Evolutionary conservation across 1,139 yeast species (phyloP), one percentile per base, ranked within the genome.

Genomic region (Hansenula lynferdii): DNA sequence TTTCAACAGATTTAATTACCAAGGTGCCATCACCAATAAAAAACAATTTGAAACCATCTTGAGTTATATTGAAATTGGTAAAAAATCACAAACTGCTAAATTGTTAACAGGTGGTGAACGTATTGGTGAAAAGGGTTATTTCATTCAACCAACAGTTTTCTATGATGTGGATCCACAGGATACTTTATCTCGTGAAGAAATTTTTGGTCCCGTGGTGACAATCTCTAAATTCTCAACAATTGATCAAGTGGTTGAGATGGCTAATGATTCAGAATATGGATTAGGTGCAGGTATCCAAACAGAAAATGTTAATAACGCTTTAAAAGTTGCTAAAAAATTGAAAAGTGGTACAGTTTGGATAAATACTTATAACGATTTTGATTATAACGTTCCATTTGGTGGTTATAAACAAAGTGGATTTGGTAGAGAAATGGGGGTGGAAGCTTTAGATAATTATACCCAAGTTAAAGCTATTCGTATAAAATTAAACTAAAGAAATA

Each of bases 271-370:
- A 25, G 78, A 76, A 42, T 82, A 75, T 57, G 96, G 96, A 50
- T 75, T 87, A 53, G 95, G 89, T 55, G 87, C 95, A 33, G 87
- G 92, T 55, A 67, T 82, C 40, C 85, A 81, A 64, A 80, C 89
- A 39, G 67, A 65, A 41, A 75, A 75, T 54, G 40, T 72, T 40
- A 62, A 64, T 58, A 74, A 69, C 45, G 77, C 78, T 35, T 58
- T 77, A 49, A 67, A 67, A 40, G 84, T 81, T 45, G 67, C 89
- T 37, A 73, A 74, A 61, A 68, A 71, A 62, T 60, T 82, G 45
- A 75, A 75, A 54, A 77, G 87, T 38, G 90, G 90, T 64, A 77
- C 86, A 39, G 73, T 82, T 49, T 82, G 89, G 89, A 72, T 80
- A 57, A 86, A 86, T 49, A 69, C 86, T 42, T 81, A 80, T 66